Evolutionary conservation across 257 asterid species (phyloP).

Genomic region (Rauvolfia tetraphylla): DNA sequence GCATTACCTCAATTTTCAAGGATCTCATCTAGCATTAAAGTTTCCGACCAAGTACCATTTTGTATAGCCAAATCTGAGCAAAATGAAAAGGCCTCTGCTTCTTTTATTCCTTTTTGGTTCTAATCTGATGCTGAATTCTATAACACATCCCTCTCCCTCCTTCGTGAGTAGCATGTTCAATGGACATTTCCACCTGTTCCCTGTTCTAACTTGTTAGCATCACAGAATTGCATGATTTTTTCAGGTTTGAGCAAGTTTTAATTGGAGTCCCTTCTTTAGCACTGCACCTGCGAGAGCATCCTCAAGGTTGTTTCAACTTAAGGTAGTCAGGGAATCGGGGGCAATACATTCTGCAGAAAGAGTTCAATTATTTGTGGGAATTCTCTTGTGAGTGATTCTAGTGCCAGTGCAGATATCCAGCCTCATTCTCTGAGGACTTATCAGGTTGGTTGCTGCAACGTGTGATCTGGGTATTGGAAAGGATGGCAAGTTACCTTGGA

Average conservation of each 20-base stretch:
- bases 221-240: constrained; percentile 16
- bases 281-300: constrained; percentile 20
- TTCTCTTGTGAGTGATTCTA: constrained; percentile 23
- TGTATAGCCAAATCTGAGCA: constrained; percentile 23
- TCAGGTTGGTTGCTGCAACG: constrained; percentile 84
- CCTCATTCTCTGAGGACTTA: constrained; percentile 36
- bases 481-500: constrained; percentile 77
- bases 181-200: background rate
- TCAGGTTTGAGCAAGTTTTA: constrained; percentile 40
- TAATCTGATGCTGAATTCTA: background rate
- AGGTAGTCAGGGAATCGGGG: constrained; percentile 14
- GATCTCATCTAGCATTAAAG: constrained; percentile 15
- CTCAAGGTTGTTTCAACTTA: constrained; percentile 16
- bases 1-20: constrained; percentile 8
- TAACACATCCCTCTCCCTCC: no score
- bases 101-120: constrained; percentile 13
- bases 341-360: constrained; percentile 21
- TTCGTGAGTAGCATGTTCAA: background rate
- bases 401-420: constrained; percentile 18
- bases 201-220: constrained; percentile 5
- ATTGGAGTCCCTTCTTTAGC: constrained; percentile 18
- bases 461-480: constrained; percentile 78
- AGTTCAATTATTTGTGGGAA: constrained; percentile 36
- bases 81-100: constrained; percentile 47
- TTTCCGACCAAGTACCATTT: constrained; percentile 19